phyloP scores from a whole-genome alignment of 768 basidiomycete genomes.

The Hygrocybe punicea region DNA sequence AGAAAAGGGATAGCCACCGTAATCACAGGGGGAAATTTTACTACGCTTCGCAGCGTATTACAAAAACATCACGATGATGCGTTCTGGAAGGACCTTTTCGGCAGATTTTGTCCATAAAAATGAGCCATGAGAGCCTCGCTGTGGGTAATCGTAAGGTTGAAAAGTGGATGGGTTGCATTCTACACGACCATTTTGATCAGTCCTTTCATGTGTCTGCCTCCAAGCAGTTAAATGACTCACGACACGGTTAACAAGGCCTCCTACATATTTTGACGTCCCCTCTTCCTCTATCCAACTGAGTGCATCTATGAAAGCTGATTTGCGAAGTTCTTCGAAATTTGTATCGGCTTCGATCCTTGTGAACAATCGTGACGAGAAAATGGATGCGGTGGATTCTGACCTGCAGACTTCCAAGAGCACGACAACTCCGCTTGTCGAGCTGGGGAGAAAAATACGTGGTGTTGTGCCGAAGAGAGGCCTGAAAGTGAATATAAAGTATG shows the following conservation, averaged over 20 bases:
- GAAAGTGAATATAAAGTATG: constrained; percentile 92
- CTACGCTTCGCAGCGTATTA: too few species aligned
- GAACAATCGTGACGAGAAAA: constrained; percentile 5
- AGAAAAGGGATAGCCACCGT: too few species aligned
- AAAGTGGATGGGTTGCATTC: constrained; percentile 81
- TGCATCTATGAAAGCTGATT: constrained; percentile 47
- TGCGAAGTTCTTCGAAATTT: constrained; percentile 25
- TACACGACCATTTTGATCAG: constrained; percentile 23
- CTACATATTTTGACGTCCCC: constrained; percentile 52
- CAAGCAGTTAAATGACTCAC: constrained; percentile 38
- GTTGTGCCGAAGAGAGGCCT: constrained; percentile 87
- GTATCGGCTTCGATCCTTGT: constrained; percentile 32
- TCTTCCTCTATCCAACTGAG: constrained; percentile 70
- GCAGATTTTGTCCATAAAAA: constrained; percentile 64
- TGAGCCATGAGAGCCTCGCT: constrained; percentile 62
- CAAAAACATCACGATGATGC: neutral
- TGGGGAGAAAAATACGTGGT: constrained; percentile 56
- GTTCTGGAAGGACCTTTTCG: constrained; percentile 13
- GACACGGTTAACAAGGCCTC: constrained; percentile 59
- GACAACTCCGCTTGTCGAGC: constrained; percentile 33
- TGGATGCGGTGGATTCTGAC: neutral
- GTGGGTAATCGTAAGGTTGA: constrained; percentile 71
- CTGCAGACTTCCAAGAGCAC: constrained; percentile 36
- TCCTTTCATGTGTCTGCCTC: neutral
- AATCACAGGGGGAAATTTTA: too few species aligned